phyloP scores from a whole-genome alignment of 1,284 basidiomycete genomes.

The Agaricales sp. region DNA sequence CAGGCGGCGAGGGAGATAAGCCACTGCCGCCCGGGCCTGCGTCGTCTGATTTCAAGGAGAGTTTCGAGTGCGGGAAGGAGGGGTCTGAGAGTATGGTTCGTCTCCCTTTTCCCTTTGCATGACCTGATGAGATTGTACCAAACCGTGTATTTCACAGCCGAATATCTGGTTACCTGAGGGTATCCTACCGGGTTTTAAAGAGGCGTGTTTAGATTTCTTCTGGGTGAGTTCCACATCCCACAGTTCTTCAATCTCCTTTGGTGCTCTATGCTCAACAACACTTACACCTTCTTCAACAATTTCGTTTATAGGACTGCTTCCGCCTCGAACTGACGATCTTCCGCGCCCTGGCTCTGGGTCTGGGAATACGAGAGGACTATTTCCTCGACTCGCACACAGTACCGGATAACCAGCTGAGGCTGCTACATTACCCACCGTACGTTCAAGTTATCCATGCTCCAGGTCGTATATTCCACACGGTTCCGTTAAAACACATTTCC shows the following conservation, averaged over 20 bases:
- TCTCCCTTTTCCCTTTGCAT: not conserved
- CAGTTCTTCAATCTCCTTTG: not conserved
- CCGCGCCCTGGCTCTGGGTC: constrained; percentile 39
- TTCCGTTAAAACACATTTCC: not conserved
- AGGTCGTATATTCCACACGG: not conserved
- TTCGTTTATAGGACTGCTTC: constrained; percentile 25
- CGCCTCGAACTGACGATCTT: constrained; percentile 33
- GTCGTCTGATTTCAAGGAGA: constrained; percentile 44
- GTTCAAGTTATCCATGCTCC: not conserved
- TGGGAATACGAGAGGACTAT: constrained; percentile 35
- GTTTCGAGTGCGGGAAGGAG: constrained; percentile 44
- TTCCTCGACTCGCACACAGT: constrained; percentile 32
- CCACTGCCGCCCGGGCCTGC: too few species aligned
- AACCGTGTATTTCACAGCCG: constrained; percentile 14
- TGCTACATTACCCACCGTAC: constrained; percentile 50
- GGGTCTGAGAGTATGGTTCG: constrained; percentile 25
- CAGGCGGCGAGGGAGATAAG: too few species aligned
- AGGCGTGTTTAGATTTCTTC: constrained; percentile 41
- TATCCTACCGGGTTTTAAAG: constrained; percentile 43
- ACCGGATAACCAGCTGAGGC: constrained; percentile 45
- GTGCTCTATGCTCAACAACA: not conserved
- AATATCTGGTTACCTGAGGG: constrained; percentile 52
- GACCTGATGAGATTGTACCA: not conserved
- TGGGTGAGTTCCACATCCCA: constrained; percentile 24
- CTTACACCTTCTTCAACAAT: not conserved